A percentile compares a stretch with the other conserved stretches of the same genome.
Conservation (phyloP, 345 rosid species). For the Aethionema arabicum region DNA sequence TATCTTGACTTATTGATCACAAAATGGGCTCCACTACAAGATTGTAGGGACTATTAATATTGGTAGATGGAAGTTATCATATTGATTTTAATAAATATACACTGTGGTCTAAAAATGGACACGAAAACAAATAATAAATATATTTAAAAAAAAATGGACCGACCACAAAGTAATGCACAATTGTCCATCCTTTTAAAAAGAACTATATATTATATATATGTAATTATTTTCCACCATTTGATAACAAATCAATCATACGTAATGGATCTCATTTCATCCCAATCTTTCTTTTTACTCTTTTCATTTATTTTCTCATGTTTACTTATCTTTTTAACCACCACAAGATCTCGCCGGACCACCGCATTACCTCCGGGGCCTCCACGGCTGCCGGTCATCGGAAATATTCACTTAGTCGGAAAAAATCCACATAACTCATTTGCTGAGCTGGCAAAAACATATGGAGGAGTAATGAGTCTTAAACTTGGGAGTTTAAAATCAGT, state of each 20-base stretch:
- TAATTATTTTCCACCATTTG: background rate
- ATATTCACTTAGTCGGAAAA: conserved; percentile 41
- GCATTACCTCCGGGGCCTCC: conserved; percentile 35
- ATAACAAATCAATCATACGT: background rate
- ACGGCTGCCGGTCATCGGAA: conserved; percentile 43
- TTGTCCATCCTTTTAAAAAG: too few species aligned
- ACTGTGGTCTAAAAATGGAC: too few species aligned
- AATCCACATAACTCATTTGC: conserved; percentile 40
- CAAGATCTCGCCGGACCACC: conserved; percentile 9
- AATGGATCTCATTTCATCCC: conserved; percentile 7
- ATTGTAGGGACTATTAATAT: too few species aligned
- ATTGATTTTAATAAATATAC: too few species aligned
- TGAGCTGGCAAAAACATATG: conserved; percentile 40
- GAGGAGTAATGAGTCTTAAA: conserved; percentile 47
- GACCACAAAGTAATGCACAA: too few species aligned
- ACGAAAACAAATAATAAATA: too few species aligned
- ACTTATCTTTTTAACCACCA: conserved; percentile 9
- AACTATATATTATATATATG: too few species aligned
- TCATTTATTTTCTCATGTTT: conserved; percentile 22
- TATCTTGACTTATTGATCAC: too few species aligned
- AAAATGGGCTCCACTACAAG: too few species aligned
- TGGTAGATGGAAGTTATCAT: too few species aligned
- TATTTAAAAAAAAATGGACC: too few species aligned
- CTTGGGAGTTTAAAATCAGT: conserved; percentile 25
- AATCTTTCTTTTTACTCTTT: conserved; percentile 14